These are phyloP conservation scores for Carex arenaria DNA, from an alignment of 202 grass and related monocot species.

Conservation along the genomic window DNA sequence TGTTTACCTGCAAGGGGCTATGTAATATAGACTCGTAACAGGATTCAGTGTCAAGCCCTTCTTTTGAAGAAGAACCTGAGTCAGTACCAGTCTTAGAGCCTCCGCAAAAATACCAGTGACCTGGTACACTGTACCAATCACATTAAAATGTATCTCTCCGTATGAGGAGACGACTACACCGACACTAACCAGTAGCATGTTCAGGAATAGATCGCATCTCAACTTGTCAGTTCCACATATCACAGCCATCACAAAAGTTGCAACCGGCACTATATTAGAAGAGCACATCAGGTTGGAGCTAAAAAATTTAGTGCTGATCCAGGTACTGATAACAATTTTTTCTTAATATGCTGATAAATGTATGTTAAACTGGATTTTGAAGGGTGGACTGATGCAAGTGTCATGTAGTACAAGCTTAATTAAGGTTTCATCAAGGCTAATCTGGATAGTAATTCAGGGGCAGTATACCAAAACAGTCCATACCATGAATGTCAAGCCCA, in stretches of 20 bases:
- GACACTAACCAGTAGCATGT: conserved; percentile 97
- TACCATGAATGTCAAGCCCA: not conserved
- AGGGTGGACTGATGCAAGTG: not conserved
- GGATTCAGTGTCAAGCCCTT: conserved; percentile 96
- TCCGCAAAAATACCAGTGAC: conserved; percentile 96
- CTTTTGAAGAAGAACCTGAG: conserved; percentile 99
- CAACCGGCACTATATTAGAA: conserved; percentile 89
- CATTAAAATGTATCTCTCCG: conserved; percentile 96
- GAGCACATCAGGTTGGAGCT: conserved; percentile 15
- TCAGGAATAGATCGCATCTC: conserved; percentile 84
- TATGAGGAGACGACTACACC: conserved; percentile 97
- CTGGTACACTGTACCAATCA: conserved; percentile 94
- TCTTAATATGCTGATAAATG: not conserved
- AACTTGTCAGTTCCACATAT: conserved; percentile 96
- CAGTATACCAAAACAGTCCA: not conserved
- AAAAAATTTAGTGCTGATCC: conserved; percentile 1
- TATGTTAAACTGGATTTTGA: not conserved
- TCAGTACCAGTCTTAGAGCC: conserved; percentile 93
- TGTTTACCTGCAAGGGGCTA: conserved; percentile 97
- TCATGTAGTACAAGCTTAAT: not conserved
- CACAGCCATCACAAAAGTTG: conserved; percentile 96
- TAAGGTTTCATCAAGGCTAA: not conserved
- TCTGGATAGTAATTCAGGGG: not conserved
- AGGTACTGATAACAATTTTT: not conserved
- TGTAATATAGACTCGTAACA: conserved; percentile 98